Evolutionary conservation across 2,329 filamentous ascomycete genomes (phyloP).

Genomic region (Aspergillus sp.): DNA sequence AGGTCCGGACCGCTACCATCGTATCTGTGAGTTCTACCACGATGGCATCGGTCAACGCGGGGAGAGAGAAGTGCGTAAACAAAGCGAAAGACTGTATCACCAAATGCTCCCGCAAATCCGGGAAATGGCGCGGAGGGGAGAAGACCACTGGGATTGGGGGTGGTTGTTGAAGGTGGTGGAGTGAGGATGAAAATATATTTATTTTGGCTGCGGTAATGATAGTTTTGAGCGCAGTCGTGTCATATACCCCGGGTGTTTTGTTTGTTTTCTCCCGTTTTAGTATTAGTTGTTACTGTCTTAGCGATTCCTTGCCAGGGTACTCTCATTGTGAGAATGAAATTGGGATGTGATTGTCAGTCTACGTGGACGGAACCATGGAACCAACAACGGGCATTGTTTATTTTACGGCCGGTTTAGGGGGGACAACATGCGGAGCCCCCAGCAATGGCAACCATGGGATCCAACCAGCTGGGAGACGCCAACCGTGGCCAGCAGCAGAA

Average conservation of each 20-base stretch:
- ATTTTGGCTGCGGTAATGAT: neutral
- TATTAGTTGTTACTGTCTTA: too few species aligned
- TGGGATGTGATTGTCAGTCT: neutral
- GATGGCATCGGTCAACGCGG: conserved; percentile 18
- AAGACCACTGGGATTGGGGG: conserved; percentile 22
- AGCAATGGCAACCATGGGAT: neutral
- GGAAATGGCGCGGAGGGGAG: conserved; percentile 16
- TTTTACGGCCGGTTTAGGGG: neutral
- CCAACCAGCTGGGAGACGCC: neutral
- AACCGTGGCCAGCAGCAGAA: too few species aligned
- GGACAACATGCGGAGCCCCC: neutral
- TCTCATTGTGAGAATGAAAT: too few species aligned
- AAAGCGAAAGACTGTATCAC: conserved; percentile 19
- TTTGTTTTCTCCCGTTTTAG: neutral
- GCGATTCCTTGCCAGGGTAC: too few species aligned
- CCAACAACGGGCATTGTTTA: neutral
- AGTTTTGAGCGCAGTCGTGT: neutral
- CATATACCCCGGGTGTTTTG: neutral
- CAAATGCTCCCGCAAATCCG: conserved; percentile 7
- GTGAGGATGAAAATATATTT: neutral
- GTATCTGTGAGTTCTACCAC: conserved; percentile 24
- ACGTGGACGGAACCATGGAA: neutral
- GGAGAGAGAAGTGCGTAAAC: conserved; percentile 19
- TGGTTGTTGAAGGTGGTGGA: conserved; percentile 26
- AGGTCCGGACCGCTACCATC: conserved; percentile 28